These are phyloP conservation scores for Didymella pinodella DNA, from an alignment of 2,329 filamentous ascomycete genomes.

Conservation along the genomic window DNA sequence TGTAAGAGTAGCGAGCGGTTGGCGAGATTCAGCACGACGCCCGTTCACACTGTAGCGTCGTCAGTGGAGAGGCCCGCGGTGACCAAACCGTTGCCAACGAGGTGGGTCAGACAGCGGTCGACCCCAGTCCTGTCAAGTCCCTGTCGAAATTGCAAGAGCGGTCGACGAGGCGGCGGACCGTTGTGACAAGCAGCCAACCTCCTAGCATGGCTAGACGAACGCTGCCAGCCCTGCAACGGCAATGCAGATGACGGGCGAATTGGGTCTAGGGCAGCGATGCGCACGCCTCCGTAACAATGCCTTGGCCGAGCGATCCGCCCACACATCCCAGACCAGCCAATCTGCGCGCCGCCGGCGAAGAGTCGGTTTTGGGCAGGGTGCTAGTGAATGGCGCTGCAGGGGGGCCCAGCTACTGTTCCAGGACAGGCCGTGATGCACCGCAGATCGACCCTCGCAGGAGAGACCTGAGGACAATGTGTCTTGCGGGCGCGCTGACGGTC, in stretches of 20 bases:
- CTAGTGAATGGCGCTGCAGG: slow-evolving; percentile 30
- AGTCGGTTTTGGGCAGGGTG: slow-evolving; percentile 47
- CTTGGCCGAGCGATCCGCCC: slow-evolving; percentile 49
- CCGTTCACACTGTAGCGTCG: slow-evolving; percentile 45
- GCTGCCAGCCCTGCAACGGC: slow-evolving; percentile 50
- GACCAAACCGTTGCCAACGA: slow-evolving; percentile 49
- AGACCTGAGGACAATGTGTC: slow-evolving; percentile 30
- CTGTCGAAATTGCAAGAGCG: slow-evolving; percentile 49
- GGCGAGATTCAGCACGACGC: slow-evolving; percentile 48
- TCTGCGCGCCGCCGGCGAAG: slow-evolving; percentile 50
- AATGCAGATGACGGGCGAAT: slow-evolving; percentile 50
- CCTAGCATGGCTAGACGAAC: slow-evolving; percentile 41
- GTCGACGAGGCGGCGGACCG: slow-evolving; percentile 49
- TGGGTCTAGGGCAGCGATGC: slow-evolving; percentile 42
- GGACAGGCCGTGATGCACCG: slow-evolving; percentile 53
- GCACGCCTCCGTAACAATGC: slow-evolving; percentile 43
- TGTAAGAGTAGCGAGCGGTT: slow-evolving; percentile 45
- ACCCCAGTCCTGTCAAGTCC: slow-evolving; percentile 41
- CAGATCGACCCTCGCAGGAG: slow-evolving; percentile 50
- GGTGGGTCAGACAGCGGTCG: slow-evolving; percentile 50
- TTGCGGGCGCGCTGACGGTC: slow-evolving; percentile 24
- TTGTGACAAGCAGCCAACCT: slow-evolving; percentile 46
- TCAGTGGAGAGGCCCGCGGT: slow-evolving; percentile 38
- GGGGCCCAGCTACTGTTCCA: slow-evolving; percentile 37
- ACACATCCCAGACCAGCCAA: slow-evolving; percentile 46